Evolutionary conservation across 331 rosid species (phyloP).

Genomic region (Arachis monticola): DNA sequence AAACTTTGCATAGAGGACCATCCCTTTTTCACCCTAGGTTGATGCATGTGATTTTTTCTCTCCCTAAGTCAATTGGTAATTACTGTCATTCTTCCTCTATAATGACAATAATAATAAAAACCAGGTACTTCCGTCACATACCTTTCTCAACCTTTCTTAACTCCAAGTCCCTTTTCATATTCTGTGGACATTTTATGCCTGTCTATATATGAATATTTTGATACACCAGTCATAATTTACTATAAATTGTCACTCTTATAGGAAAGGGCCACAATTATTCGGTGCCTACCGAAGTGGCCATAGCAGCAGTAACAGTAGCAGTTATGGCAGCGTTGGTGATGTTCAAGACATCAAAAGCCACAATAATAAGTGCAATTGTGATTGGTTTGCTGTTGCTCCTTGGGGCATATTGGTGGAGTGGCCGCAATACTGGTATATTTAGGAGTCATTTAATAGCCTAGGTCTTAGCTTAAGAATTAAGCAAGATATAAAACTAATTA

Average conservation of each 20-base stretch:
- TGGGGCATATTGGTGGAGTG: slow-evolving; percentile 81
- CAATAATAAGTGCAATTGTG: slow-evolving; percentile 67
- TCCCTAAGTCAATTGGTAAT: slow-evolving; percentile 12
- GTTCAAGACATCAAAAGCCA: slow-evolving; percentile 71
- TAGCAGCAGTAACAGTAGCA: slow-evolving; percentile 78
- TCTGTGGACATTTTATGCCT: slow-evolving; percentile 36
- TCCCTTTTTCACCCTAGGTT: slow-evolving; percentile 17
- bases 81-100: slow-evolving; percentile 19
- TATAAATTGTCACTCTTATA: slow-evolving; percentile 65
- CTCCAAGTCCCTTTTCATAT: slow-evolving; percentile 32
- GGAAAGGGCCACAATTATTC: slow-evolving; percentile 78
- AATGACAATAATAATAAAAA: no score
- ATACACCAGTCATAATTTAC: slow-evolving; percentile 34
- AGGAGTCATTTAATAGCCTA: slow-evolving; percentile 61
- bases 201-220: slow-evolving; percentile 35
- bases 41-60: slow-evolving; percentile 14
- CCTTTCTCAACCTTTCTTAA: slow-evolving; percentile 10
- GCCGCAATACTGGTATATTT: slow-evolving; percentile 61
- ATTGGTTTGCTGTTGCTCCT: slow-evolving; percentile 77
- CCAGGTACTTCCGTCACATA: slow-evolving; percentile 12
- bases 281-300: slow-evolving; percentile 76
- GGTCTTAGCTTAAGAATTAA: slow-evolving; percentile 58
- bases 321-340: slow-evolving; percentile 72
- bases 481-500: slow-evolving; percentile 41
- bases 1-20: neutral